phyloP scores from a whole-genome alignment of 108 stramenopile genomes.

The Pseudonitzschia multiseries region DNA sequence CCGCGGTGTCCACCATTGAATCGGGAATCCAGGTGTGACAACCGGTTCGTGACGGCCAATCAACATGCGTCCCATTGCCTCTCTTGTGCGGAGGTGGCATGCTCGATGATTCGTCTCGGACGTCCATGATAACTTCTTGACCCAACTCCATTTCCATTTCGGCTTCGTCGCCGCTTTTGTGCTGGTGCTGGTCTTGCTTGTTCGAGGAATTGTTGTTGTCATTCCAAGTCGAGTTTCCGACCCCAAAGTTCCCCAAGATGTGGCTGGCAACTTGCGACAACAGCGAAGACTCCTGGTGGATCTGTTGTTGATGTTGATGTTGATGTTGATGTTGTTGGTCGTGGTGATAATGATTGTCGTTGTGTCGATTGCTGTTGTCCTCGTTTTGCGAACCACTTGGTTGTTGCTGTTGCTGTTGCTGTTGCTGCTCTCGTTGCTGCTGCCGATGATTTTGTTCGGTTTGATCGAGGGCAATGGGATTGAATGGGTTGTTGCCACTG shows the following conservation, averaged over 20 bases:
- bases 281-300: constrained; percentile 24
- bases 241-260: constrained; percentile 23
- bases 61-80: constrained; percentile 21
- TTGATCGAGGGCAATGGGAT: constrained; percentile 13
- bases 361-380: background rate
- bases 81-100: constrained; percentile 30
- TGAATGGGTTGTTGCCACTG: background rate
- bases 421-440: constrained; percentile 9
- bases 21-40: constrained; percentile 36
- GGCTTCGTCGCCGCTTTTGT: background rate
- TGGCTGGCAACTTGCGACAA: constrained; percentile 38
- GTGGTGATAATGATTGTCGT: background rate
- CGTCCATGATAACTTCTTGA: constrained; percentile 33
- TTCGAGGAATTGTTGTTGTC: background rate
- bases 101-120: constrained; percentile 27
- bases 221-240: constrained; percentile 6
- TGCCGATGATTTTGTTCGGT: constrained; percentile 13
- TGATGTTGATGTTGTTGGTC: background rate
- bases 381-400: background rate
- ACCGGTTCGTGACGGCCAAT: constrained; percentile 32
- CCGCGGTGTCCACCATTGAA: constrained; percentile 7
- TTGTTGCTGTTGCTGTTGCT: constrained; percentile 16
- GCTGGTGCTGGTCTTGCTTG: constrained; percentile 2
- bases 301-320: constrained; percentile 16
- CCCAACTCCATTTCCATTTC: constrained; percentile 28